phyloP scores from a whole-genome alignment of 106 monocot genomes.

The Platanthera zijinensis region DNA sequence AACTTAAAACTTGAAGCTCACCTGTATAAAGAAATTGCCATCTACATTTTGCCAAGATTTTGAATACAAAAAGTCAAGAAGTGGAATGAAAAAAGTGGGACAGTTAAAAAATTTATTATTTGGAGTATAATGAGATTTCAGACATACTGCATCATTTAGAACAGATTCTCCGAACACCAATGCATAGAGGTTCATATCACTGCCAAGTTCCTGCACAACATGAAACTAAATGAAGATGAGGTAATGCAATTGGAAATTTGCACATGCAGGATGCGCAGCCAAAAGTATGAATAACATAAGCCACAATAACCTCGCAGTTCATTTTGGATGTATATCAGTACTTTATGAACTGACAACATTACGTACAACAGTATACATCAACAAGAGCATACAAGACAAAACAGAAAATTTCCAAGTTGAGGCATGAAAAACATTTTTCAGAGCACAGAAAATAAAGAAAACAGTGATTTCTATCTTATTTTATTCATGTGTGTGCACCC shows the following conservation, averaged over 20 bases:
- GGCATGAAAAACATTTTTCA: neutral
- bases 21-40: conserved; percentile 99
- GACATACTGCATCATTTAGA: conserved; percentile 91
- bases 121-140: neutral
- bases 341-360: neutral
- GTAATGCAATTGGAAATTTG: neutral
- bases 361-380: neutral
- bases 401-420: neutral
- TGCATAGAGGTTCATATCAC: conserved; percentile 90
- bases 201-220: conserved; percentile 76
- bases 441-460: neutral
- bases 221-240: neutral
- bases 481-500: too few relatives aligned
- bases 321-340: neutral
- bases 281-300: neutral
- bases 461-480: too few relatives aligned
- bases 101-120: neutral
- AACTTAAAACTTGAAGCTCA: conserved; percentile 23
- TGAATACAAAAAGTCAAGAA: neutral
- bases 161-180: conserved; percentile 99
- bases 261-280: neutral
- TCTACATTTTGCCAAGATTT: conserved; percentile 30
- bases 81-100: neutral
- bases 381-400: neutral
- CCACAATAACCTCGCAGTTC: neutral